Percentiles rank a stretch among this genome's conserved stretches.
phyloP scores from a whole-genome alignment of 768 basidiomycete species.

The Coprinopsis cinerea region DNA sequence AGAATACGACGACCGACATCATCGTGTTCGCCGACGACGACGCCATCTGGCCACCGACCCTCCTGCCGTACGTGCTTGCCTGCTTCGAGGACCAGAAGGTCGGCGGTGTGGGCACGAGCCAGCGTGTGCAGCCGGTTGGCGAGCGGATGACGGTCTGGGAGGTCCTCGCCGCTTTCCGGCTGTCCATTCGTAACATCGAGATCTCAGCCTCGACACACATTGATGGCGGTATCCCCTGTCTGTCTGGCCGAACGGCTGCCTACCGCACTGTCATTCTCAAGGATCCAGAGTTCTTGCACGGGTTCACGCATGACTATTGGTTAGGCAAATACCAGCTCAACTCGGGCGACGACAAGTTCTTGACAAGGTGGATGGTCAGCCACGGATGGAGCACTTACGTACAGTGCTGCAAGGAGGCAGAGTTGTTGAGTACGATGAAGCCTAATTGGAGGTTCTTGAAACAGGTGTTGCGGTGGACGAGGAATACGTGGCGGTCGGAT shows the following conservation, averaged over 20 bases:
- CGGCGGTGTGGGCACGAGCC: conserved; percentile 87
- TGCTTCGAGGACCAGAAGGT: conserved; percentile 94
- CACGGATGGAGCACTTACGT: conserved; percentile 96
- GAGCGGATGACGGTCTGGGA: conserved; percentile 88
- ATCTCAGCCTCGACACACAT: conserved; percentile 87
- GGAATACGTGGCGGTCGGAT: conserved; percentile 93
- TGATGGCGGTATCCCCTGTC: conserved; percentile 86
- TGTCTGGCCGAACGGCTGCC: conserved; percentile 89
- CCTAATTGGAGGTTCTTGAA: conserved; percentile 95
- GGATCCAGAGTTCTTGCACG: conserved; percentile 88
- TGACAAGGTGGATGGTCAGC: conserved; percentile 94
- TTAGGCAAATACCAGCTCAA: conserved; percentile 92
- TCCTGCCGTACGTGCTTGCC: conserved; percentile 83
- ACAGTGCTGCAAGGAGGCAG: conserved; percentile 79
- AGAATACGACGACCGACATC: conserved; percentile 86
- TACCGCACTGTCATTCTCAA: conserved; percentile 93
- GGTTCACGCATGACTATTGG: conserved; percentile 94
- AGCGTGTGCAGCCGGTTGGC: conserved; percentile 81
- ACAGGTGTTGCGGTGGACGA: conserved; percentile 89
- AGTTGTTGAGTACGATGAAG: conserved; percentile 91
- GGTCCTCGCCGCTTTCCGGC: conserved; percentile 86
- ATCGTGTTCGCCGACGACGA: conserved; percentile 95
- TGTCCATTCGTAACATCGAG: conserved; percentile 92
- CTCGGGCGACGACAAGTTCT: conserved; percentile 90
- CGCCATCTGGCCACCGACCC: conserved; percentile 90